These are phyloP conservation scores for Cladophialophora immunda DNA, from an alignment of 2,329 filamentous ascomycete species.

Conservation along the genomic window DNA sequence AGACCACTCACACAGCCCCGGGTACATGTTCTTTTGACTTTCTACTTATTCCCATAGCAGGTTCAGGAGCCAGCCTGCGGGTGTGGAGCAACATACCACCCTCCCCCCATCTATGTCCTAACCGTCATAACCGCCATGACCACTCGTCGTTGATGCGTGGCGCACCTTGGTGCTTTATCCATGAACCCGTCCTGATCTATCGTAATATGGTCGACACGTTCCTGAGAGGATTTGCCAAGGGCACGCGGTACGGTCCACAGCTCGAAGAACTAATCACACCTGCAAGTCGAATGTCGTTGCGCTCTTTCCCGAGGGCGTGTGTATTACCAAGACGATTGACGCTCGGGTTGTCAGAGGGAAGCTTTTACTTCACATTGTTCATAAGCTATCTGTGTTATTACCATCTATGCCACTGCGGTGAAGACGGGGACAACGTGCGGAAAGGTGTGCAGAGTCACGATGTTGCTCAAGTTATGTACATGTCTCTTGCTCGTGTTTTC, in stretches of 20 bases:
- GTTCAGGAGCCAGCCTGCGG: no score
- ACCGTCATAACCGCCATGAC: constrained; percentile 13
- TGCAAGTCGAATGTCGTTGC: constrained; percentile 18
- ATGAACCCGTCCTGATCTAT: constrained; percentile 25
- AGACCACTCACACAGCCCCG: no score
- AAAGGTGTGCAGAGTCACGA: constrained; percentile 22
- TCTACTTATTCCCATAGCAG: not conserved
- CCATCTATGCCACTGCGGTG: constrained; percentile 15
- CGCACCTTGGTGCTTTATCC: constrained; percentile 24
- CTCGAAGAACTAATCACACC: constrained; percentile 29
- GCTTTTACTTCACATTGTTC: constrained; percentile 27
- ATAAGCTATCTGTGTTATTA: constrained; percentile 28
- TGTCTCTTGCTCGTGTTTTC: constrained; percentile 22
- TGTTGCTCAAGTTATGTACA: constrained; percentile 9
- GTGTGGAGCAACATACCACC: no score
- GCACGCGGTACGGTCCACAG: constrained; percentile 27
- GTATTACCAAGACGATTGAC: constrained; percentile 27
- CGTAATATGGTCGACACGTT: constrained; percentile 30
- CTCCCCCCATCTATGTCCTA: constrained; percentile 26
- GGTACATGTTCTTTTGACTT: not conserved
- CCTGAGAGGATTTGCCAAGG: constrained; percentile 29
- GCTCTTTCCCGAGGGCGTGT: constrained; percentile 23
- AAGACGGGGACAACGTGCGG: constrained; percentile 13
- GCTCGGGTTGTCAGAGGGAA: constrained; percentile 26
- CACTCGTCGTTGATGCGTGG: constrained; percentile 23